Evolutionary conservation across 2,329 filamentous ascomycete genomes (phyloP).

Genomic region (Balansia obtecta): DNA sequence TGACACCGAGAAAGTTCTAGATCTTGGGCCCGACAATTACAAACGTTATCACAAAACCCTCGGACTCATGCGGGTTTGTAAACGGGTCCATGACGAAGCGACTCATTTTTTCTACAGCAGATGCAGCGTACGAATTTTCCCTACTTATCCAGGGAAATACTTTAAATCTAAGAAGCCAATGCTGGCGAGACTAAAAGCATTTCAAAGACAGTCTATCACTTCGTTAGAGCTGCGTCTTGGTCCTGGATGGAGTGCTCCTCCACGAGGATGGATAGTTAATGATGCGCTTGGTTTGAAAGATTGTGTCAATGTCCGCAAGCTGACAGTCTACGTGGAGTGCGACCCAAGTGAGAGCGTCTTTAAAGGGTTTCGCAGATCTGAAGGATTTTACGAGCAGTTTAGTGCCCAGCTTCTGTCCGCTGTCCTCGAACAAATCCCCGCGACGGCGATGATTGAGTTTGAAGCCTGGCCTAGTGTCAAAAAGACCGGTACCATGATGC

Average conservation of each 20-base stretch:
- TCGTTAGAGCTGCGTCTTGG: slow-evolving; percentile 59
- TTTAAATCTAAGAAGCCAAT: slow-evolving; percentile 65
- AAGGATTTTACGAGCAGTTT: slow-evolving; percentile 61
- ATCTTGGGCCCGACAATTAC: slow-evolving; percentile 55
- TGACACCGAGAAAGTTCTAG: slow-evolving; percentile 40
- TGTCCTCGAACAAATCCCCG: slow-evolving; percentile 45
- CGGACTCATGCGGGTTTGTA: slow-evolving; percentile 47
- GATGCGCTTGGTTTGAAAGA: slow-evolving; percentile 50
- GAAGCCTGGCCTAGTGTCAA: slow-evolving; percentile 57
- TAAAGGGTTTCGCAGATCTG: slow-evolving; percentile 51
- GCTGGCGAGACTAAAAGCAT: slow-evolving; percentile 49
- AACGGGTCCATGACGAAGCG: slow-evolving; percentile 49
- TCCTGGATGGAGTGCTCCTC: slow-evolving; percentile 60
- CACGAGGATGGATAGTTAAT: slow-evolving; percentile 57
- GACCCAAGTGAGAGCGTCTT: slow-evolving; percentile 59
- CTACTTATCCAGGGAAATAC: slow-evolving; percentile 48
- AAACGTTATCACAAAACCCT: slow-evolving; percentile 48
- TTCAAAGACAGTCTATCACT: slow-evolving; percentile 46
- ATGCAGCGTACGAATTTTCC: slow-evolving; percentile 53
- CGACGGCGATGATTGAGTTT: slow-evolving; percentile 49
- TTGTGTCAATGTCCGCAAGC: slow-evolving; percentile 42
- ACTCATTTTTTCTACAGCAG: slow-evolving; percentile 53
- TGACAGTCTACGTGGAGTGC: slow-evolving; percentile 59
- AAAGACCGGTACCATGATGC: slow-evolving; percentile 52
- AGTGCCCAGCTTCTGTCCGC: slow-evolving; percentile 42